These are phyloP conservation scores for Batrachochytrium dendrobatidis DNA, from an alignment of 371 early-diverging fungal species.

Conservation along the genomic window DNA sequence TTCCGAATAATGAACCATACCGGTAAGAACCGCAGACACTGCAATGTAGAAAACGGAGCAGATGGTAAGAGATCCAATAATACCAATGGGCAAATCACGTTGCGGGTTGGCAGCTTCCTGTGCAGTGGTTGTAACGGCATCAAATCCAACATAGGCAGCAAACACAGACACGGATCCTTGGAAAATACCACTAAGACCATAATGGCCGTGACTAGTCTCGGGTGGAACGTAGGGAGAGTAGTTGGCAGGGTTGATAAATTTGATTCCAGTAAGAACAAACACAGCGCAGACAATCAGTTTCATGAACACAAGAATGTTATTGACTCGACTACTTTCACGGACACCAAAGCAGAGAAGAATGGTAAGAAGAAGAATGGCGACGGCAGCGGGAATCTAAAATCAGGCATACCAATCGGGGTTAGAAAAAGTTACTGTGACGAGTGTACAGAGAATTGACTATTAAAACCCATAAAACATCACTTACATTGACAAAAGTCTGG, in stretches of 20 bases:
- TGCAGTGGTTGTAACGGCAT: constrained; percentile 74
- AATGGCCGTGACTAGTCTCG: neutral
- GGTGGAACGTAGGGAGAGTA: constrained; percentile 68
- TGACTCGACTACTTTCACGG: constrained; percentile 58
- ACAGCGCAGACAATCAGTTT: constrained; percentile 65
- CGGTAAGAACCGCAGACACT: constrained; percentile 56
- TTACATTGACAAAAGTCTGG: constrained; percentile 63
- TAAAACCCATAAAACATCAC: too few species aligned
- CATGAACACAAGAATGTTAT: constrained; percentile 55
- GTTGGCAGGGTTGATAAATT: constrained; percentile 56
- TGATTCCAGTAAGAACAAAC: constrained; percentile 58
- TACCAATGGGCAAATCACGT: constrained; percentile 75
- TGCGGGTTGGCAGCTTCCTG: constrained; percentile 73
- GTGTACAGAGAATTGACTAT: too few species aligned
- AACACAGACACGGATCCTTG: constrained; percentile 70
- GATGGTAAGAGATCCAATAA: constrained; percentile 61
- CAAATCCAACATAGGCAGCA: constrained; percentile 83
- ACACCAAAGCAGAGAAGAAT: constrained; percentile 59
- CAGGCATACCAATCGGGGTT: too few species aligned
- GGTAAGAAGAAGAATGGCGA: constrained; percentile 54
- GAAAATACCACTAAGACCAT: constrained; percentile 50
- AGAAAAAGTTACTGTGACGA: too few species aligned
- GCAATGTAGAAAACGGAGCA: constrained; percentile 69
- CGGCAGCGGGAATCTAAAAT: constrained; percentile 70
- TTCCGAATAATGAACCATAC: constrained; percentile 54